Percentiles rank a stretch among this genome's conserved stretches.
Conservation (phyloP, 83 land plant species). For the Picea abies region DNA sequence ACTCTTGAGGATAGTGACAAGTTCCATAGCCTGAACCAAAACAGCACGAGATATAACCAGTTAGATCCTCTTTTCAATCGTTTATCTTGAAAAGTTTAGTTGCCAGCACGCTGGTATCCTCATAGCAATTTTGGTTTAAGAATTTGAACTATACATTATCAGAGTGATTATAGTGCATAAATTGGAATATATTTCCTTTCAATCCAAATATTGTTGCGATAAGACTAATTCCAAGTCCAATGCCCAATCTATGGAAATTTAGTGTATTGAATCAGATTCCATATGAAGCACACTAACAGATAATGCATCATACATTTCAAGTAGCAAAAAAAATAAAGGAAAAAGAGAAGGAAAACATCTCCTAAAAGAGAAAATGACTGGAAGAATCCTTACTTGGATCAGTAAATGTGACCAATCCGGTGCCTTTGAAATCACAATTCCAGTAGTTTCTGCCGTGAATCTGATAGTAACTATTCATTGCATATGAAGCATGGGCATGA, state of each 20-base stretch:
- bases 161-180: no score
- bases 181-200: no score
- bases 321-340: not conserved
- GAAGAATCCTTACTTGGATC: constrained; percentile 72
- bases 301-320: no score
- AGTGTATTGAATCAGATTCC: not conserved
- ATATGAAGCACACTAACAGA: not conserved
- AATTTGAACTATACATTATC: no score
- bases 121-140: no score
- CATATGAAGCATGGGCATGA: constrained; percentile 37
- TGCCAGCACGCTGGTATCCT: no score
- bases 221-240: not conserved
- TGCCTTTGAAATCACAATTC: constrained; percentile 64
- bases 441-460: constrained; percentile 44
- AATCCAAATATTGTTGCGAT: not conserved
- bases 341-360: not conserved
- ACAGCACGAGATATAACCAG: not conserved
- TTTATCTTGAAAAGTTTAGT: no score
- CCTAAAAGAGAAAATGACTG: not conserved
- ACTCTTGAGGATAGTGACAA: constrained; percentile 12
- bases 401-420: constrained; percentile 49
- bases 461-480: constrained; percentile 51
- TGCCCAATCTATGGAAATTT: not conserved
- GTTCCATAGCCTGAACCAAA: constrained; percentile 16
- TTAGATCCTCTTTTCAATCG: not conserved